Percentiles rank a stretch among this genome's conserved stretches.
Conservation (phyloP, 305 asterid species). For the Coffea humblotiana region DNA sequence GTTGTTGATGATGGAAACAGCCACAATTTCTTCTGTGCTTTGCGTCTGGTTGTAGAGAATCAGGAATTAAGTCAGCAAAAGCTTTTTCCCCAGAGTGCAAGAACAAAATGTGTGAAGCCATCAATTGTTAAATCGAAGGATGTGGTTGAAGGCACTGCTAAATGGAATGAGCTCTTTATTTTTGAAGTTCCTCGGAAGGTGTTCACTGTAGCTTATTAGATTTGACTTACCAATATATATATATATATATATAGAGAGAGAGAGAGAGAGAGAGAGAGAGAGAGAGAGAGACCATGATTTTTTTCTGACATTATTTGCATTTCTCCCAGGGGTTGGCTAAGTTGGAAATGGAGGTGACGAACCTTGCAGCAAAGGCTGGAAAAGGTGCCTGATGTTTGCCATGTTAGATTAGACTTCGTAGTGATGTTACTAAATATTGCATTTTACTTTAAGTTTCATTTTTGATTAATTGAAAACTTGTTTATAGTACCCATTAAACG, state of each 20-base stretch:
- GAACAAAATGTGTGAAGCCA: slow-evolving; percentile 98
- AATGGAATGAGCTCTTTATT: slow-evolving; percentile 95
- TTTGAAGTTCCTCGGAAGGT: slow-evolving; percentile 99
- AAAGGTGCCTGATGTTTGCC: slow-evolving; percentile 63
- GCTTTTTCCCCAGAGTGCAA: slow-evolving; percentile 99
- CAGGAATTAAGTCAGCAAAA: slow-evolving; percentile 86
- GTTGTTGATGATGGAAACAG: slow-evolving; percentile 96
- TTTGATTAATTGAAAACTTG: neutral
- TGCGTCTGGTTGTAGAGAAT: slow-evolving; percentile 93
- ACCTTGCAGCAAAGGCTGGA: slow-evolving; percentile 99
- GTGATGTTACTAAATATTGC: neutral
- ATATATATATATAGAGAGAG: too few species aligned
- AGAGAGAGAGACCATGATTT: neutral
- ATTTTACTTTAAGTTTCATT: neutral
- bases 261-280: neutral
- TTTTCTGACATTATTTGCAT: neutral
- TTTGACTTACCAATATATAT: neutral
- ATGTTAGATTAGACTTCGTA: neutral
- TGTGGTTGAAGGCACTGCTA: slow-evolving; percentile 74
- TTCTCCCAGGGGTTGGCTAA: slow-evolving; percentile 77
- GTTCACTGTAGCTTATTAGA: slow-evolving; percentile 4
- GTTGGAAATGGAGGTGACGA: slow-evolving; percentile 99
- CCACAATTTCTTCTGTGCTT: slow-evolving; percentile 85
- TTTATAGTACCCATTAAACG: neutral
- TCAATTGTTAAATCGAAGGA: slow-evolving; percentile 41